Base-by-base conservation (phyloP, 805 yeast genomes). In the Soucietia sequanensis region DNA sequence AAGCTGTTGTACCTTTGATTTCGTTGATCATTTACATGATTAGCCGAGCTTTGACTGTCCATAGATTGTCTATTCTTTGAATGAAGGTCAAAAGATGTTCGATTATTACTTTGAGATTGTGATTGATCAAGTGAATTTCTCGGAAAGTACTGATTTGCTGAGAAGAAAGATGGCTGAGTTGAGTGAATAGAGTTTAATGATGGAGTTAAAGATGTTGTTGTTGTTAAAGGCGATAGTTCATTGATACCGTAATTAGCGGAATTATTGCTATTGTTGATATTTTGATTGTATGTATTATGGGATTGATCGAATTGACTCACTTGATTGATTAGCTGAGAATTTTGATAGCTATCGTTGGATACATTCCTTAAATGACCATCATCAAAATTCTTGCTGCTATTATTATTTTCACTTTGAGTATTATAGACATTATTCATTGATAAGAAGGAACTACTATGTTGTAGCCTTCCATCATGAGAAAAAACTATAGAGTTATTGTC, bases 161-260 rank as follows among this genome's bases (percentile, higher is more conserved):
- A 62, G 40, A 67, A 64, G 38, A 65, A 68, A 4, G 70, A 65
- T 5, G 66, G 70, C 35, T 67, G 74, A 3, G 63, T 53, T 26
- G 69, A 65, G 38, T 67, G 72, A 11, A 65, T 42, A 2, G 71
- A 65, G 19, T 58, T 54, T 2, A 64, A 52, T 9, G 71, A 65
- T 1, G 69, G 72, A 0, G 72, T 62, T 28, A 62, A 54, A 3
- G 71, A 65, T 0, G 72, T 66, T 8, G 71, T 63, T 4, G 74
- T 67, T 6, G 74, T 65, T 35, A 66, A 43, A 4, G 74, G 74
- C 20, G 68, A 60, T 28, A 68, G 45, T 12, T 67, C 74, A 30
- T 46, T 41, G 34, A 24, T 33, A 20, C n/a, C n/a, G n/a, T n/a
- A n/a, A n/a, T n/a, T n/a, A n/a, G n/a, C n/a, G n/a, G n/a, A n/a